Conservation (phyloP, 495 filamentous ascomycete species). For the Neurospora discreta region DNA sequence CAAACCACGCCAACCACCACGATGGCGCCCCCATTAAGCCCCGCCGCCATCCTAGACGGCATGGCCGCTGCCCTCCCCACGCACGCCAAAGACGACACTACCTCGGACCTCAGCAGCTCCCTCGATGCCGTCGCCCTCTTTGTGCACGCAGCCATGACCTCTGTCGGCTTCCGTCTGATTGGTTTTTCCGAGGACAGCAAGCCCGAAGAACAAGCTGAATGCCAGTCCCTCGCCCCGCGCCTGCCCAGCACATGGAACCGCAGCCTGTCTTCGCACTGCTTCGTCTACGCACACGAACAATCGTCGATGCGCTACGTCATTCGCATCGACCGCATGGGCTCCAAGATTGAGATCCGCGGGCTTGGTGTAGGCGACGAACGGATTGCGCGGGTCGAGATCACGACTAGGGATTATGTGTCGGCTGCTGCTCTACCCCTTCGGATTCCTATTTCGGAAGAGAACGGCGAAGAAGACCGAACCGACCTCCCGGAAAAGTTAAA, state of each 20-base stretch:
- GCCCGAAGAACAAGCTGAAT: conserved; percentile 28
- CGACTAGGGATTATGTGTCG: conserved; percentile 64
- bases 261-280: conserved; percentile 52
- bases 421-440: conserved; percentile 35
- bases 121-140: conserved; percentile 82
- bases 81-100: conserved; percentile 36
- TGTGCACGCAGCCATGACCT: conserved; percentile 70
- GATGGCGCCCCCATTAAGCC: conserved; percentile 24
- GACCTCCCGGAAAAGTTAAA: conserved; percentile 37
- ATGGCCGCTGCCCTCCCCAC: conserved; percentile 50
- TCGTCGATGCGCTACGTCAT: conserved; percentile 78
- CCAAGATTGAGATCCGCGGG: conserved; percentile 72
- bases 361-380: conserved; percentile 70
- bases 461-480: conserved; percentile 29
- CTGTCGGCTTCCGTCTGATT: conserved; percentile 69
- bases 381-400: conserved; percentile 65
- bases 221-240: conserved; percentile 36
- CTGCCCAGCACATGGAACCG: conserved; percentile 73
- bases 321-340: conserved; percentile 69
- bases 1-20: not conserved
- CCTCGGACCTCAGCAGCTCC: conserved; percentile 56
- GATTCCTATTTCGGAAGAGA: conserved; percentile 22
- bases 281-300: conserved; percentile 84
- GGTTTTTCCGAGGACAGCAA: conserved; percentile 64
- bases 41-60: conserved; percentile 32